Percentiles rank a stretch among this genome's conserved stretches.
Conservation (phyloP, 148 eudicot genomes). For the Tetragonia tetragonoides region DNA sequence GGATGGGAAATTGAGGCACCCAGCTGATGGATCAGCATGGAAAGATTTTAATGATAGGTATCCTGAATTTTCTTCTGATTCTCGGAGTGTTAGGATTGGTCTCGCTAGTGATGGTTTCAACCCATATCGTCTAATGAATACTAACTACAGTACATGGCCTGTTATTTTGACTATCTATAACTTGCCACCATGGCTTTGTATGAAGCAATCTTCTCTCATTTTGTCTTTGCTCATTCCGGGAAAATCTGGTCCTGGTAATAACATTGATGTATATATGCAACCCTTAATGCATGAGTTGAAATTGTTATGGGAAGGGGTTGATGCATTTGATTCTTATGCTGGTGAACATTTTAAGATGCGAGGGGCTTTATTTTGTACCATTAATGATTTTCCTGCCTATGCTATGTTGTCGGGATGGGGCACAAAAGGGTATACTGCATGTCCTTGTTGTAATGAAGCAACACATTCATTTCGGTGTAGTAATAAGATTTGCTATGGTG, state of each 20-base stretch:
- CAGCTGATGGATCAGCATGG: neutral
- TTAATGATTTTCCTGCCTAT: no score
- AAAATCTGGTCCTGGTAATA: no score
- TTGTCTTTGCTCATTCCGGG: no score
- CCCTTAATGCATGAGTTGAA: no score
- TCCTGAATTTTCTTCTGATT: neutral
- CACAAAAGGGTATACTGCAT: constrained; percentile 8
- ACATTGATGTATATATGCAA: no score
- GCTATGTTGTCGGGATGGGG: constrained; percentile 9
- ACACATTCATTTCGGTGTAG: neutral
- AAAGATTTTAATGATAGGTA: neutral
- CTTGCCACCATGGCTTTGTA: neutral
- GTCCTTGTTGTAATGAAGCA: neutral
- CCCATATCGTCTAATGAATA: no score
- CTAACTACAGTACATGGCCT: no score
- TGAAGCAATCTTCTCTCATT: neutral
- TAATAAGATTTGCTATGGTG: neutral
- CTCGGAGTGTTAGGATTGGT: neutral
- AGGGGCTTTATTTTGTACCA: constrained; percentile 8
- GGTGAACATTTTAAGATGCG: neutral
- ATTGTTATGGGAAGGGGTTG: no score
- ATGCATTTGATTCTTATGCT: constrained; percentile 13
- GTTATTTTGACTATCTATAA: no score
- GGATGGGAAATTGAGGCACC: no score
- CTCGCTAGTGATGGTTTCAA: neutral